phyloP scores from a whole-genome alignment of 1,139 yeast genomes.

The Suhomyces bribrorum region DNA sequence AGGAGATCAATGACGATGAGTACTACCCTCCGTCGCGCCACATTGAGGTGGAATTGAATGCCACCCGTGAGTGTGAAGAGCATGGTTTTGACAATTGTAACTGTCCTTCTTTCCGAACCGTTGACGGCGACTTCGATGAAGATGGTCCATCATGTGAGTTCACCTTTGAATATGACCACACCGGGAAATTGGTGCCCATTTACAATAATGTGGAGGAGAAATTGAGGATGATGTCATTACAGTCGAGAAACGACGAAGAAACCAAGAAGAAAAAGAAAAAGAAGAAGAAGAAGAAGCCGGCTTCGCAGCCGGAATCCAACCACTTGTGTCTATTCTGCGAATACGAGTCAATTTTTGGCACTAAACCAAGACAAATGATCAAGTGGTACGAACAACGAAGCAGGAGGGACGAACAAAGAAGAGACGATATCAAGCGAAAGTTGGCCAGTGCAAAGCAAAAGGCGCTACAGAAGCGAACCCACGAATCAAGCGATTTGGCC shows the following conservation, averaged over 20 bases:
- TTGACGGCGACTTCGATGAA: conserved; percentile 17
- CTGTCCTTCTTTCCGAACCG: conserved; percentile 28
- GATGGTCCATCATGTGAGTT: conserved; percentile 38
- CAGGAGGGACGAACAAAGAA: conserved; percentile 33
- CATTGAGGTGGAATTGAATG: conserved; percentile 44
- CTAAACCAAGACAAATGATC: conserved; percentile 49
- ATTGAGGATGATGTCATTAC: conserved; percentile 31
- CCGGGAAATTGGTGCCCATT: conserved; percentile 47
- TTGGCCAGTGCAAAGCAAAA: conserved; percentile 40
- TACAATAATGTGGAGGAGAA: conserved; percentile 44
- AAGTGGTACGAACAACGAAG: conserved; percentile 47
- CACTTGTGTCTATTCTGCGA: conserved; percentile 59
- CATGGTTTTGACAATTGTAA: conserved; percentile 36
- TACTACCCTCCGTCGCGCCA: conserved; percentile 36
- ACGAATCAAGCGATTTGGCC: too few species aligned
- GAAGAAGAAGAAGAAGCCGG: conserved; percentile 22
- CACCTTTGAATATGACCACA: conserved; percentile 45
- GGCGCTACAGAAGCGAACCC: conserved; percentile 31
- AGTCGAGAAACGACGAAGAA: conserved; percentile 13
- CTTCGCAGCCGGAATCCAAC: background rate
- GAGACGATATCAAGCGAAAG: conserved; percentile 37
- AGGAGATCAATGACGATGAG: conserved; percentile 33
- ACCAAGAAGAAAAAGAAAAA: conserved; percentile 15
- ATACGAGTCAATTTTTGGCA: conserved; percentile 58
- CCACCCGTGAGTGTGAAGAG: conserved; percentile 34